These are phyloP conservation scores for Colletotrichum tabaci DNA, from an alignment of 2,329 filamentous ascomycete species.

Conservation along the genomic window DNA sequence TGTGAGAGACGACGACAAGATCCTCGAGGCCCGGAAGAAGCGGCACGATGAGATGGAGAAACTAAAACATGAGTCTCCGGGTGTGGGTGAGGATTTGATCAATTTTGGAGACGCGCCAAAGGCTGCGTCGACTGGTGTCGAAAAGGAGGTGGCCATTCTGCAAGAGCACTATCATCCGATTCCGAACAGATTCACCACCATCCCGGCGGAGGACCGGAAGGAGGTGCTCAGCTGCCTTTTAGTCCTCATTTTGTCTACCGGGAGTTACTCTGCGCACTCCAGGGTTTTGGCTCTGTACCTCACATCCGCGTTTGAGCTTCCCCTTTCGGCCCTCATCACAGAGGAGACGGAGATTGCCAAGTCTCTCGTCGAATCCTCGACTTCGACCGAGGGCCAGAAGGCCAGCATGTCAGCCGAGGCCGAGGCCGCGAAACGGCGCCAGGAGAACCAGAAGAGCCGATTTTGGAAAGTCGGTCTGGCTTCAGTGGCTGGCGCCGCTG, in stretches of 20 bases:
- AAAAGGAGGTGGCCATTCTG: constrained; percentile 60
- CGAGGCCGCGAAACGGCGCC: constrained; percentile 80
- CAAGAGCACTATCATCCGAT: constrained; percentile 69
- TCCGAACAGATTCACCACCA: constrained; percentile 67
- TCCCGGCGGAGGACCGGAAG: constrained; percentile 71
- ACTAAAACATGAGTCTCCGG: constrained; percentile 52
- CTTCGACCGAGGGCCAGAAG: constrained; percentile 55
- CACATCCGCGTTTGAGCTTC: constrained; percentile 76
- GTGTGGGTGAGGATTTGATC: constrained; percentile 58
- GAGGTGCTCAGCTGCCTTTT: constrained; percentile 79
- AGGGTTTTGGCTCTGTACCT: constrained; percentile 78
- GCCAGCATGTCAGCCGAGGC: constrained; percentile 78
- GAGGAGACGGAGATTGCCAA: constrained; percentile 84
- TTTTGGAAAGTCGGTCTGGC: constrained; percentile 95
- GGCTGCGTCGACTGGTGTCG: constrained; percentile 49
- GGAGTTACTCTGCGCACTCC: constrained; percentile 83
- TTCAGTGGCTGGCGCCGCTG: constrained; percentile 86
- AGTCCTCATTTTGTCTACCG: constrained; percentile 78
- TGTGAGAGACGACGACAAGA: constrained; percentile 63
- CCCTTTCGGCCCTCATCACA: constrained; percentile 72
- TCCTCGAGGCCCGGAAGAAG: constrained; percentile 62
- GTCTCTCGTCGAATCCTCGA: constrained; percentile 78
- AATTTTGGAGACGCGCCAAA: constrained; percentile 53
- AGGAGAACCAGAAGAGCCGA: constrained; percentile 78
- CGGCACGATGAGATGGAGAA: constrained; percentile 60